A percentile compares a stretch with the other conserved stretches of the same genome.
phyloP scores from a whole-genome alignment of 2,329 filamentous ascomycete genomes.

The Pleoardoris graminearum region DNA sequence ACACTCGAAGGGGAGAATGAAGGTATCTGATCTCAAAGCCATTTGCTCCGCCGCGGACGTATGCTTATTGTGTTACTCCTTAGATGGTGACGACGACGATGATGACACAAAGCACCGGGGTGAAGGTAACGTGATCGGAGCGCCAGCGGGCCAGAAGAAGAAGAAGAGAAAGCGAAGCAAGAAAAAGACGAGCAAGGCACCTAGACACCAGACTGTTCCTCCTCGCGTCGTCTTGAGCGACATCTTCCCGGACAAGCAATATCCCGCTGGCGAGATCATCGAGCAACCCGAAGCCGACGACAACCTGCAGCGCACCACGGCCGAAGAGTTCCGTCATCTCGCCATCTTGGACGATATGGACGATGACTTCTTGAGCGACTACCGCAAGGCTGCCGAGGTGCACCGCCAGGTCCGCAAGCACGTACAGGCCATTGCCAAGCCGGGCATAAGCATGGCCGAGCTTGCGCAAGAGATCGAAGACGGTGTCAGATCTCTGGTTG shows the following conservation, averaged over 20 bases:
- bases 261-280: conserved; percentile 75
- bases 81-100: conserved; percentile 52
- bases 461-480: conserved; percentile 85
- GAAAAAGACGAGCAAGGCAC: conserved; percentile 68
- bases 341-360: conserved; percentile 67
- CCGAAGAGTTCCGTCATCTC: conserved; percentile 78
- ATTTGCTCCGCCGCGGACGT: neutral
- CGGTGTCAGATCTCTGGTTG: conserved; percentile 72
- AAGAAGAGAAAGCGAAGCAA: conserved; percentile 73
- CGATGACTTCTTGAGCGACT: conserved; percentile 74
- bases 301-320: conserved; percentile 75
- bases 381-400: conserved; percentile 81
- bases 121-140: conserved; percentile 27
- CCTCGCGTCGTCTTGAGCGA: conserved; percentile 71
- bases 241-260: conserved; percentile 69
- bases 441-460: conserved; percentile 74
- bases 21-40: too few species aligned
- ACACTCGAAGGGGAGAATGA: conserved; percentile 51
- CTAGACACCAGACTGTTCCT: conserved; percentile 68
- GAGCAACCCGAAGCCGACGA: conserved; percentile 71
- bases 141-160: conserved; percentile 58
- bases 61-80: neutral
- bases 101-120: conserved; percentile 46
- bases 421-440: conserved; percentile 76
- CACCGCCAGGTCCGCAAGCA: conserved; percentile 84